Conservation (phyloP, 2,329 filamentous ascomycete species). For the Didymella segeticola region DNA sequence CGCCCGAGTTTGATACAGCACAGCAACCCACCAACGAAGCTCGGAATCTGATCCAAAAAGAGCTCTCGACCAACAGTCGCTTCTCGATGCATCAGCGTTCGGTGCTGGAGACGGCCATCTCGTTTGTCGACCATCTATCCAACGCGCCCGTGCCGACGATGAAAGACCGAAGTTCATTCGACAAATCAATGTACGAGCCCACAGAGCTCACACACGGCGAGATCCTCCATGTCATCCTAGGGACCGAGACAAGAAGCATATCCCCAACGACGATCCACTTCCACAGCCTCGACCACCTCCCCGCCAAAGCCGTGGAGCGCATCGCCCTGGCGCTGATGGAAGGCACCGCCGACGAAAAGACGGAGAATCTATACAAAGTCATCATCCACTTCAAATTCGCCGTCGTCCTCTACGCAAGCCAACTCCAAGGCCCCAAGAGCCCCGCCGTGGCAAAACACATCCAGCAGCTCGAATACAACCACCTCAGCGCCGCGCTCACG, state of each 20-base stretch:
- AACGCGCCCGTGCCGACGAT: slow-evolving; percentile 29
- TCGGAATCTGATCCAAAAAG: slow-evolving; percentile 37
- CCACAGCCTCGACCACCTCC: slow-evolving; percentile 39
- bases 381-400: slow-evolving; percentile 42
- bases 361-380: slow-evolving; percentile 39
- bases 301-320: slow-evolving; percentile 36
- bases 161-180: slow-evolving; percentile 34
- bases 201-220: slow-evolving; percentile 36
- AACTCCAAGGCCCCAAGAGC: slow-evolving; percentile 33
- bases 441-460: slow-evolving; percentile 33
- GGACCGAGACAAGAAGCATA: slow-evolving; percentile 27
- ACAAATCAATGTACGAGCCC: slow-evolving; percentile 31
- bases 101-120: slow-evolving; percentile 41
- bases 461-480: slow-evolving; percentile 35
- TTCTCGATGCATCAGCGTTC: slow-evolving; percentile 36
- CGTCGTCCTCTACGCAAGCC: slow-evolving; percentile 33
- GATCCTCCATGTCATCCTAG: slow-evolving; percentile 36
- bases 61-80: slow-evolving; percentile 35
- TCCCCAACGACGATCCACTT: slow-evolving; percentile 28
- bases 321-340: slow-evolving; percentile 41
- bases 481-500: slow-evolving; percentile 39
- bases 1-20: slow-evolving; percentile 26
- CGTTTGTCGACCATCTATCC: slow-evolving; percentile 40
- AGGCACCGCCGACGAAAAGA: slow-evolving; percentile 36
- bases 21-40: slow-evolving; percentile 34